Percentiles rank a stretch among this genome's conserved stretches.
Conservation (phyloP, 352 stramenopile genomes). For the Globisporangium okanoganense region DNA sequence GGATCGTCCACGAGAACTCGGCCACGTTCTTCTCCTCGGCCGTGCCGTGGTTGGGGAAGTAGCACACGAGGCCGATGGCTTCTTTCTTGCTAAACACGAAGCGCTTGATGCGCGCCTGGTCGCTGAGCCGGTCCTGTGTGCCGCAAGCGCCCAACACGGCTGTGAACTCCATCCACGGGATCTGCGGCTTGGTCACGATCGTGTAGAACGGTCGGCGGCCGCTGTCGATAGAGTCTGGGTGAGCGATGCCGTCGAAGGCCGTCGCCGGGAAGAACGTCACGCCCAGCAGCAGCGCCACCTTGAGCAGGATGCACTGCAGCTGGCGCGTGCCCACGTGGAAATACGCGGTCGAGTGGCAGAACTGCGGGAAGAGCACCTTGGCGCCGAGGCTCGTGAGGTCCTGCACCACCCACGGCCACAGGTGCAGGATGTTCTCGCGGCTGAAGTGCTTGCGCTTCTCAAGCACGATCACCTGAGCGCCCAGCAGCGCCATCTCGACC, state of each 20-base stretch:
- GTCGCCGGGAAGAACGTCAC: slow-evolving; percentile 66
- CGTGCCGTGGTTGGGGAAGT: slow-evolving; percentile 69
- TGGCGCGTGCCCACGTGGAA: slow-evolving; percentile 87
- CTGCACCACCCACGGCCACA: slow-evolving; percentile 84
- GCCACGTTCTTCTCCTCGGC: slow-evolving; percentile 73
- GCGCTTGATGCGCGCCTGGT: slow-evolving; percentile 62
- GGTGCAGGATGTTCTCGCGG: slow-evolving; percentile 79
- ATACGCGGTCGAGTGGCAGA: slow-evolving; percentile 79
- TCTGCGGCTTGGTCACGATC: slow-evolving; percentile 65
- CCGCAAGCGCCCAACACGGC: slow-evolving; percentile 61
- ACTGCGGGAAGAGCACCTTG: slow-evolving; percentile 80
- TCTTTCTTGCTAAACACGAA: slow-evolving; percentile 82
- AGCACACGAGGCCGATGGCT: slow-evolving; percentile 78
- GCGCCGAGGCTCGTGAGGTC: slow-evolving; percentile 74
- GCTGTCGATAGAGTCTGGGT: slow-evolving; percentile 47
- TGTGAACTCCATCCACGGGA: slow-evolving; percentile 78
- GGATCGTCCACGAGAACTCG: slow-evolving; percentile 83
- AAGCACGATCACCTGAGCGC: slow-evolving; percentile 67
- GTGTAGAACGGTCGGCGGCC: slow-evolving; percentile 68
- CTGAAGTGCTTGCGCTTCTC: slow-evolving; percentile 83
- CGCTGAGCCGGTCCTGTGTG: slow-evolving; percentile 64
- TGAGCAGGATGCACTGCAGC: slow-evolving; percentile 81
- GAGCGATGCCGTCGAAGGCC: slow-evolving; percentile 51
- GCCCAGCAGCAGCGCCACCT: slow-evolving; percentile 69
- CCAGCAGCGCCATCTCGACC: slow-evolving; percentile 67